Percentiles rank a stretch among this genome's conserved stretches.
Evolutionary conservation across 352 stramenopile genomes (phyloP).

Genomic region (Pythium aristosporum): DNA sequence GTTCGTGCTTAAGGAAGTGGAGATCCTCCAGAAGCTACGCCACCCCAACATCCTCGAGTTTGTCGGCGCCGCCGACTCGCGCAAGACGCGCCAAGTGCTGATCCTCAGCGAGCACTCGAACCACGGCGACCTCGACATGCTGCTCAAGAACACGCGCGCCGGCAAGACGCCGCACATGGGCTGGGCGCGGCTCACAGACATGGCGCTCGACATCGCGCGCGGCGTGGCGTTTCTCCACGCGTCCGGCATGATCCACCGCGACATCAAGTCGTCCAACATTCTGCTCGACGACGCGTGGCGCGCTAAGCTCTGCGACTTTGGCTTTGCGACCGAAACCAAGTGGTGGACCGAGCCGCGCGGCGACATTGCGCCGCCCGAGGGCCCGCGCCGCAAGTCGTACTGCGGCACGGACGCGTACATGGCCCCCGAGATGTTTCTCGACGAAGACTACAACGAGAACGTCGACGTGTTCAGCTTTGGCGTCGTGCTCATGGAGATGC

Average conservation of each 20-base stretch:
- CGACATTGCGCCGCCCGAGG: constrained; percentile 5
- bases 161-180: constrained; percentile 46
- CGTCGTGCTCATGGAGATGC: constrained; percentile 85
- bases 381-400: constrained; percentile 73
- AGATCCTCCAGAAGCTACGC: constrained; percentile 61
- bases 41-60: constrained; percentile 79
- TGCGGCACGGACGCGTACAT: constrained; percentile 87
- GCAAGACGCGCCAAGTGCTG: constrained; percentile 72
- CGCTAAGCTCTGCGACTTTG: constrained; percentile 85
- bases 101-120: constrained; percentile 83
- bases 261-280: constrained; percentile 90
- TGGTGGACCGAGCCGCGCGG: constrained; percentile 29
- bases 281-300: constrained; percentile 68
- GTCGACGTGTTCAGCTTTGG: constrained; percentile 87
- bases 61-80: constrained; percentile 67
- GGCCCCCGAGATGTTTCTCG: constrained; percentile 81
- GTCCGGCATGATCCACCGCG: constrained; percentile 73
- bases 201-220: constrained; percentile 77
- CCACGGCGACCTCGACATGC: constrained; percentile 70
- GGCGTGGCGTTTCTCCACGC: constrained; percentile 96
- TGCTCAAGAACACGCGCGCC: constrained; percentile 60
- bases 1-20: constrained; percentile 78
- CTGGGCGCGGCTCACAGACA: constrained; percentile 60
- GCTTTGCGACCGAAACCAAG: constrained; percentile 78
- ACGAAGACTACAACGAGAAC: constrained; percentile 84